These are phyloP conservation scores for Parsonsia alboflavescens DNA, from an alignment of 257 asterid genomes.

Conservation along the genomic window DNA sequence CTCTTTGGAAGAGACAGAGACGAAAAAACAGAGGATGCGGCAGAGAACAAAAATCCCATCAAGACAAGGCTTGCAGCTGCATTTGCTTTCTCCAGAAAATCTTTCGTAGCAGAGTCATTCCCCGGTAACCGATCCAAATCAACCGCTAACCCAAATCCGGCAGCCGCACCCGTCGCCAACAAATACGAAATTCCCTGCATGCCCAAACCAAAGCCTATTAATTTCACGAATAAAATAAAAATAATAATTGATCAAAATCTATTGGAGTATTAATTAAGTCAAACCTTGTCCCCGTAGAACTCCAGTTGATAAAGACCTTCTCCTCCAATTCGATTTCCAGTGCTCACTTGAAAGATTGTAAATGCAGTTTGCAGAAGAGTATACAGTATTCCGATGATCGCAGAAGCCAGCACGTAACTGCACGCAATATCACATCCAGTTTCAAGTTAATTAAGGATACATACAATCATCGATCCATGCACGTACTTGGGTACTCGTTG, in stretches of 20 bases:
- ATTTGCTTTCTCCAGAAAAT: conserved; percentile 33
- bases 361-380: conserved; percentile 42
- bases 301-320: conserved; percentile 30
- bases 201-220: neutral
- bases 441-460: too few species aligned
- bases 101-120: conserved; percentile 1
- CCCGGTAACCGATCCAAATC: conserved; percentile 22
- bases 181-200: conserved; percentile 28
- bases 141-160: conserved; percentile 46
- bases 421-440: too few species aligned
- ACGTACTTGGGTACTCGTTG: too few species aligned
- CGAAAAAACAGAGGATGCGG: conserved; percentile 34
- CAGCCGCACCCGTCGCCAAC: conserved; percentile 50
- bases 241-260: too few species aligned
- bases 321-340: conserved; percentile 47
- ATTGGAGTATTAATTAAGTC: neutral
- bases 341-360: conserved; percentile 30
- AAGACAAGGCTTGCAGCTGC: conserved; percentile 38
- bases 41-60: conserved; percentile 32
- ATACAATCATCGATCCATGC: too few species aligned
- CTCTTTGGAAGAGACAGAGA: conserved; percentile 8
- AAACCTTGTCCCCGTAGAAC: conserved; percentile 46
- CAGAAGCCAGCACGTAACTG: conserved; percentile 44
- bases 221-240: too few species aligned
- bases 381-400: conserved; percentile 34